phyloP scores from a whole-genome alignment of 2,329 filamentous ascomycete species.

The Colletotrichum caudatum region DNA sequence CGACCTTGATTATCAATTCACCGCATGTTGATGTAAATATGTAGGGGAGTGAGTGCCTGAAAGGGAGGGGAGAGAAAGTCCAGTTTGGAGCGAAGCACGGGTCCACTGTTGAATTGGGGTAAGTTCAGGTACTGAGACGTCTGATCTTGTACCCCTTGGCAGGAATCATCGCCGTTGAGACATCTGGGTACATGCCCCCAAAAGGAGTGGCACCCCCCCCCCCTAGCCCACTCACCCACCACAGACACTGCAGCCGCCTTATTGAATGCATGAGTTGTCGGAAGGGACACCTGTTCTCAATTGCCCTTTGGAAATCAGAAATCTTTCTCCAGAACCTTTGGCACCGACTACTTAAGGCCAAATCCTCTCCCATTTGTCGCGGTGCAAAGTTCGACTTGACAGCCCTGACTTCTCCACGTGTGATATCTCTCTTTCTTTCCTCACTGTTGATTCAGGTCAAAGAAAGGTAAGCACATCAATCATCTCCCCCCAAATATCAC shows the following conservation, averaged over 20 bases:
- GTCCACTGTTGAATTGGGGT: constrained; percentile 33
- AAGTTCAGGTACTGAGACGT: constrained; percentile 16
- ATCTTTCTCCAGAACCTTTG: constrained; percentile 31
- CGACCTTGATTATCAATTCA: constrained; percentile 41
- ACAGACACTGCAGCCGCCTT: constrained; percentile 36
- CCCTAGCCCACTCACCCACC: constrained; percentile 12
- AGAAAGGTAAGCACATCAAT: constrained; percentile 36
- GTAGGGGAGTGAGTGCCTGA: constrained; percentile 16
- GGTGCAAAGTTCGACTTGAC: constrained; percentile 4
- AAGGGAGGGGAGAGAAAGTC: constrained; percentile 18
- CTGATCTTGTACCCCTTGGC: neutral
- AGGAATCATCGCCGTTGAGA: neutral
- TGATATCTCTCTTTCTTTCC: constrained; percentile 31
- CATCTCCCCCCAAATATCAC: neutral
- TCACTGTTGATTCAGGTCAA: constrained; percentile 37
- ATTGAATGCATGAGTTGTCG: constrained; percentile 41
- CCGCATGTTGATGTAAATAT: constrained; percentile 20
- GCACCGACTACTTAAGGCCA: constrained; percentile 37
- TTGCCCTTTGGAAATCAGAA: constrained; percentile 40
- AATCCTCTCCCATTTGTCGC: constrained; percentile 20
- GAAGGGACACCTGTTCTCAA: constrained; percentile 44
- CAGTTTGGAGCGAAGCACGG: constrained; percentile 33
- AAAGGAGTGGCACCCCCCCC: constrained; percentile 21
- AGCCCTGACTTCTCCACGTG: constrained; percentile 30
- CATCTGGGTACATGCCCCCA: neutral